Base-by-base conservation (phyloP, 78 protist species). In the Speleostelium caveatum region DNA sequence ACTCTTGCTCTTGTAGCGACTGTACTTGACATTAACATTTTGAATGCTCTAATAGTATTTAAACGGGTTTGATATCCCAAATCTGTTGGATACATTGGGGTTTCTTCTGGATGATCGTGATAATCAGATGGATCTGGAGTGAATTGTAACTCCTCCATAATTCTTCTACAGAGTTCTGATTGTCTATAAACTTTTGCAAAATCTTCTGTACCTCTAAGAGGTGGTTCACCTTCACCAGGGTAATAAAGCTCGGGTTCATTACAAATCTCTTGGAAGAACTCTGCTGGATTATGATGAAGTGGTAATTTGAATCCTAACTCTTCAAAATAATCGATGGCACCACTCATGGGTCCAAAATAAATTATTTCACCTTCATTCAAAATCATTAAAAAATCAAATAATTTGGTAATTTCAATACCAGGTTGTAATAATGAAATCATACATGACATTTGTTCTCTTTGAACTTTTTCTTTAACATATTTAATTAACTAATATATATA, bases 201-300 rank as follows among this genome's bases (percentile, higher is more conserved):
- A 7, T 65, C 89, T 35, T 22, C 65, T 0, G 89, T 49, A 21
- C 89, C 89, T 58, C 89, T 65, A n/a, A 80, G 33, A 21, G 89
- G 76, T 38, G 69, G 73, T 22, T 80, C 71, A 28, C 80, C 92
- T 39, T 65, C 75, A 35, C 75, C 78, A 28, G 22, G 61, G 16
- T 2, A 86, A 63, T 74, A 73, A 58, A 73, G 49, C 33, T 86
- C 86, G 56, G 86, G 92, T 72, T 87, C 93, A 14, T 76, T 77
- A 21, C 73, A 86, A 58, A 87, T 55, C 21, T 87, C 93, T 61
- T 76, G 80, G 80, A 87, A 77, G 38, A 72, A 87, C 26, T 87
- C 93, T 0, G 93, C 93, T 67, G 93, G 93, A 71, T 87, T 87
- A 61, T 87, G 86, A 45, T 87, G 83, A 10, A 17, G 12, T 59